phyloP scores from a whole-genome alignment of 2,329 filamentous ascomycete genomes.

The Knufia petricola region DNA sequence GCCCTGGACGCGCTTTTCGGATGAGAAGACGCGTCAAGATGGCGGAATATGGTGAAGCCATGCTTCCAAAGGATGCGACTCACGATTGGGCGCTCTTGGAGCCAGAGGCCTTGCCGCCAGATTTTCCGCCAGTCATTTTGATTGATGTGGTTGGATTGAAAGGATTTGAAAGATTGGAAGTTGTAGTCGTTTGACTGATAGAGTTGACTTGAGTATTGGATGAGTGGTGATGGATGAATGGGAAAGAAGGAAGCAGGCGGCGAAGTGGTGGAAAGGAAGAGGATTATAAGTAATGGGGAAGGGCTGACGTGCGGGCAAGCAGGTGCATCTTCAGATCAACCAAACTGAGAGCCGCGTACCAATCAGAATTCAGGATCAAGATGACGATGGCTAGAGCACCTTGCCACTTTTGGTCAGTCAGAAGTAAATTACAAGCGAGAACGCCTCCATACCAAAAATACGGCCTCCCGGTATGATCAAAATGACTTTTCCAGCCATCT shows the following conservation, averaged over 20 bases:
- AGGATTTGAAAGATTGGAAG: constrained; percentile 29
- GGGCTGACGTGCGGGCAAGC: constrained; percentile 34
- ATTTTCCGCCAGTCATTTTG: constrained; percentile 99
- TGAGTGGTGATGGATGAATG: constrained; percentile 23
- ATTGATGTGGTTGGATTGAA: constrained; percentile 33
- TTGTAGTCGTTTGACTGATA: constrained; percentile 20
- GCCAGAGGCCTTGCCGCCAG: constrained; percentile 98
- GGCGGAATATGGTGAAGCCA: constrained; percentile 10
- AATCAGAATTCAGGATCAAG: constrained; percentile 15
- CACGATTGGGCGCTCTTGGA: constrained; percentile 99
- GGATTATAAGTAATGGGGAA: constrained; percentile 35
- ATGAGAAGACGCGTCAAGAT: constrained; percentile 33
- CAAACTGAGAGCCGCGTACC: constrained; percentile 33
- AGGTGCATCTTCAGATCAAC: constrained; percentile 38
- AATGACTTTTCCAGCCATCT: constrained; percentile 10
- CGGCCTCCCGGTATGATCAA: constrained; percentile 6
- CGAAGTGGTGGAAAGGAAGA: constrained; percentile 27
- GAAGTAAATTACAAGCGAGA: neutral
- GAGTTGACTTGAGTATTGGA: constrained; percentile 22
- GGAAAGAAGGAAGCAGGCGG: constrained; percentile 26
- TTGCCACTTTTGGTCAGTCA: constrained; percentile 6
- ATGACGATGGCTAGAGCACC: neutral
- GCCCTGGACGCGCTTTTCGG: neutral
- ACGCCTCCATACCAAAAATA: constrained; percentile 2
- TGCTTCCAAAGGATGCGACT: constrained; percentile 38